phyloP scores from a whole-genome alignment of 495 filamentous ascomycete genomes.

The Mycothermus thermophilus region DNA sequence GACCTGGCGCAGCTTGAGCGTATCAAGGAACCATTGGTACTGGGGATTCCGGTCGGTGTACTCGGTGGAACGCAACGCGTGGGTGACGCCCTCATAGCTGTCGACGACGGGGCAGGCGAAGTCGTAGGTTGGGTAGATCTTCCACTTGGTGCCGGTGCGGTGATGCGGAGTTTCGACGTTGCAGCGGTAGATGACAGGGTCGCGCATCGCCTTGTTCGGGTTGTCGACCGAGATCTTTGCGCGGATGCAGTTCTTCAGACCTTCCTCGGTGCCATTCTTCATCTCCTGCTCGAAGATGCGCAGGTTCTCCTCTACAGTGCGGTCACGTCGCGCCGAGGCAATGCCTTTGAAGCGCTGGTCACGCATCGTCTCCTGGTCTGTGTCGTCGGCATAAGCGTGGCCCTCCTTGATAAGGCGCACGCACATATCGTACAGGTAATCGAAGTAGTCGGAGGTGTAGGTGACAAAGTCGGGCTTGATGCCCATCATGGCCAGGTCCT shows the following conservation, averaged over 20 bases:
- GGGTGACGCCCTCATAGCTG: constrained; percentile 80
- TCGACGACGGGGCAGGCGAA: constrained; percentile 89
- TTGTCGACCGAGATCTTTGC: constrained; percentile 77
- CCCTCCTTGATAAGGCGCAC: constrained; percentile 68
- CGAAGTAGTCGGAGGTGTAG: constrained; percentile 83
- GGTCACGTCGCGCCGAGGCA: constrained; percentile 59
- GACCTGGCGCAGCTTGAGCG: constrained; percentile 71
- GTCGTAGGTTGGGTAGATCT: constrained; percentile 94
- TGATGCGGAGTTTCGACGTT: constrained; percentile 63
- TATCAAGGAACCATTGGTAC: constrained; percentile 90
- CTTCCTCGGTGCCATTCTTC: constrained; percentile 66
- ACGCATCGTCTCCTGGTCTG: constrained; percentile 73
- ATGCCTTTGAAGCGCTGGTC: constrained; percentile 64
- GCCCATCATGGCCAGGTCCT: constrained; percentile 75
- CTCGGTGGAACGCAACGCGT: constrained; percentile 89
- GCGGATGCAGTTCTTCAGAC: constrained; percentile 68
- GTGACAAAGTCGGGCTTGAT: constrained; percentile 67
- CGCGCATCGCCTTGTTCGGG: constrained; percentile 75
- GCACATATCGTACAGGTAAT: constrained; percentile 68
- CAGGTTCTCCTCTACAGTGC: constrained; percentile 68
- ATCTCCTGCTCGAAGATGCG: constrained; percentile 75
- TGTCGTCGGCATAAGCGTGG: constrained; percentile 82
- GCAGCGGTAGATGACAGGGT: constrained; percentile 93
- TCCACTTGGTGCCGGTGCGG: constrained; percentile 77
- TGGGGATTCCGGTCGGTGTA: constrained; percentile 95